These are phyloP conservation scores for Vigna mungo DNA, from an alignment of 306 rosid species.

Conservation along the genomic window DNA sequence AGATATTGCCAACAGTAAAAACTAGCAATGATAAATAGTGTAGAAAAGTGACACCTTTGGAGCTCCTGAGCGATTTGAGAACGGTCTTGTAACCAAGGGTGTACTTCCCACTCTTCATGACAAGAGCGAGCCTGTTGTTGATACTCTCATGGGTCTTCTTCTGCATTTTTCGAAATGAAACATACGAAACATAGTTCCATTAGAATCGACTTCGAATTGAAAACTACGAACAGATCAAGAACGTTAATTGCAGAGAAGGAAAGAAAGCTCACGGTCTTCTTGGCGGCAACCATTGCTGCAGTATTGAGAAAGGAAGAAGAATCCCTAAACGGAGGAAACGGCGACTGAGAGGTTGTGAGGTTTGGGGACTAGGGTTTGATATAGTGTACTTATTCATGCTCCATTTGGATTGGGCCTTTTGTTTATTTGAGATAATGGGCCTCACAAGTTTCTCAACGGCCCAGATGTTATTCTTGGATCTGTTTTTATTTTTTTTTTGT, in stretches of 20 bases:
- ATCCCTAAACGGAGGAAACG: neutral
- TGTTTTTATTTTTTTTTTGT: too few relatives aligned
- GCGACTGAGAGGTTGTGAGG: neutral
- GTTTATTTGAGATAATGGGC: neutral
- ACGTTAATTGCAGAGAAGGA: neutral
- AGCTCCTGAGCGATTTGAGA: conserved; percentile 71
- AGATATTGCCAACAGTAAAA: neutral
- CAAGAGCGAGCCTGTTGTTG: conserved; percentile 90
- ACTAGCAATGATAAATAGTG: neutral
- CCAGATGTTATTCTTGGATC: neutral
- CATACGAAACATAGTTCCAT: neutral
- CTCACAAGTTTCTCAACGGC: neutral
- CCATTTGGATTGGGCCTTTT: neutral
- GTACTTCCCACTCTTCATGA: conserved; percentile 86
- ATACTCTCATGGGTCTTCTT: conserved; percentile 94
- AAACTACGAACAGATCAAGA: neutral
- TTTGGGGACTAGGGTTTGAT: neutral
- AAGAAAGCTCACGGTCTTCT: conserved; percentile 57
- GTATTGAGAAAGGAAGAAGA: neutral
- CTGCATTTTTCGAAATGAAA: conserved; percentile 6
- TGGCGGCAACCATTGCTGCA: conserved; percentile 63
- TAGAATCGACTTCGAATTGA: neutral
- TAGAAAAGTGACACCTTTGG: conserved; percentile 56
- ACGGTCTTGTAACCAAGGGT: conserved; percentile 86
- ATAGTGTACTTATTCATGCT: neutral